A percentile compares a stretch with the other conserved stretches of the same genome.
Conservation (phyloP, 1,284 basidiomycete species). For the Salmacisia buchloeana region DNA sequence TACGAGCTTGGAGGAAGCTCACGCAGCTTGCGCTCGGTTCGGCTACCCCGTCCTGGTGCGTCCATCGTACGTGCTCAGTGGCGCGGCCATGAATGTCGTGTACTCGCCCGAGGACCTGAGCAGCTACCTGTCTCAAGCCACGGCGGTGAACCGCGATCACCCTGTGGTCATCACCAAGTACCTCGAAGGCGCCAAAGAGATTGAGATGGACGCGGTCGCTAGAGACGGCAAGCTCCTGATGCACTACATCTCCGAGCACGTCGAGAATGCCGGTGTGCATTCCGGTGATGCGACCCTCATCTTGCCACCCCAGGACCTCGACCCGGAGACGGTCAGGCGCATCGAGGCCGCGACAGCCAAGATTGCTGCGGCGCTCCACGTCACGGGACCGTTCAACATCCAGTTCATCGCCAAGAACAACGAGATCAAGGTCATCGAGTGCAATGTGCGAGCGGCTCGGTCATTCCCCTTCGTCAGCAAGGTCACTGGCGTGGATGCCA, state of each 20-base stretch:
- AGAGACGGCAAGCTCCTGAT: slow-evolving; percentile 95
- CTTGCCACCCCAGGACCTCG: slow-evolving; percentile 93
- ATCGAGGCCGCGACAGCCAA: slow-evolving; percentile 95
- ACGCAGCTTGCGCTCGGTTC: slow-evolving; percentile 51
- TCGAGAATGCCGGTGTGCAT: slow-evolving; percentile 97
- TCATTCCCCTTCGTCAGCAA: slow-evolving; percentile 99
- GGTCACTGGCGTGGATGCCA: slow-evolving; percentile 93
- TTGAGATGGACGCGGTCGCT: slow-evolving; percentile 98
- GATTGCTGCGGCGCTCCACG: slow-evolving; percentile 89
- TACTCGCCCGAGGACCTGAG: slow-evolving; percentile 84
- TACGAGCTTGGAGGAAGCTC: slow-evolving; percentile 81
- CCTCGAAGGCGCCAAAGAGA: slow-evolving; percentile 98
- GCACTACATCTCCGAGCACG: slow-evolving; percentile 99
- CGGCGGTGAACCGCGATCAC: slow-evolving; percentile 91
- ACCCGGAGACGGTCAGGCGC: slow-evolving; percentile 88
- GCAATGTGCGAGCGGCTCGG: slow-evolving; percentile 92
- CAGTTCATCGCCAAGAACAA: slow-evolving; percentile 99
- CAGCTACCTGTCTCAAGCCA: slow-evolving; percentile 89
- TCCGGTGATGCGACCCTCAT: slow-evolving; percentile 97
- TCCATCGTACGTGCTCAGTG: slow-evolving; percentile 95
- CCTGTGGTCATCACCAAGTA: slow-evolving; percentile 99
- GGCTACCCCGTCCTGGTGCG: slow-evolving; percentile 93
- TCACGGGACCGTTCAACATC: slow-evolving; percentile 98
- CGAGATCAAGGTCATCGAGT: slow-evolving; percentile 99
- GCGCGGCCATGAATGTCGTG: slow-evolving; percentile 98